These are phyloP conservation scores for Penicillium occitanis DNA, from an alignment of 2,329 filamentous ascomycete species.

Conservation along the genomic window DNA sequence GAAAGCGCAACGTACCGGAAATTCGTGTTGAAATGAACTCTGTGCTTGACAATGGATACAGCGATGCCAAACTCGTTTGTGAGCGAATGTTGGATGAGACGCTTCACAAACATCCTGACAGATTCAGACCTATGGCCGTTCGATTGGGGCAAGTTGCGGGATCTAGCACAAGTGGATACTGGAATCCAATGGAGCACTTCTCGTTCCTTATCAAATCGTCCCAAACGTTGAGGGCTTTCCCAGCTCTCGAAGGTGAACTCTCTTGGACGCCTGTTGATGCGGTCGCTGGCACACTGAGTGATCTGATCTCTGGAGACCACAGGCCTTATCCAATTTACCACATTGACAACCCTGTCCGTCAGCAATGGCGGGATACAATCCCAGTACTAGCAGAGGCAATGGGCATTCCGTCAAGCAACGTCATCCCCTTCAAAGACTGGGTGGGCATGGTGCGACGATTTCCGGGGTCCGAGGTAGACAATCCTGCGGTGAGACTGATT, in stretches of 20 bases:
- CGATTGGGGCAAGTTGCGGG: slow-evolving; percentile 57
- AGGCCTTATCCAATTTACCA: slow-evolving; percentile 42
- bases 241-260: slow-evolving; percentile 42
- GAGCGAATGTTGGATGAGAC: slow-evolving; percentile 53
- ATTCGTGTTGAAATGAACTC: slow-evolving; percentile 37
- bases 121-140: slow-evolving; percentile 47
- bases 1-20: slow-evolving; percentile 44
- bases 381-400: slow-evolving; percentile 36
- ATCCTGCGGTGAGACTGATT: slow-evolving; percentile 30
- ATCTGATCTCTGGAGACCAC: slow-evolving; percentile 31
- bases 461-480: slow-evolving; percentile 23
- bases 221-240: slow-evolving; percentile 46
- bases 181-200: slow-evolving; percentile 57
- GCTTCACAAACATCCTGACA: slow-evolving; percentile 41
- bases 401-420: slow-evolving; percentile 27
- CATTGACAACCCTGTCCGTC: slow-evolving; percentile 47
- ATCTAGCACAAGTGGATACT: slow-evolving; percentile 50
- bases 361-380: slow-evolving; percentile 42
- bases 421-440: slow-evolving; percentile 46
- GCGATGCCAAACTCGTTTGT: slow-evolving; percentile 54
- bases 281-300: slow-evolving; percentile 35
- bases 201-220: slow-evolving; percentile 52
- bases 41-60: slow-evolving; percentile 50
- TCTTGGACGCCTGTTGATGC: slow-evolving; percentile 51
- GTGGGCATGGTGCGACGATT: slow-evolving; percentile 35